Conservation (phyloP, 768 basidiomycete genomes). For the Rhodotorula sphaerocarpa region DNA sequence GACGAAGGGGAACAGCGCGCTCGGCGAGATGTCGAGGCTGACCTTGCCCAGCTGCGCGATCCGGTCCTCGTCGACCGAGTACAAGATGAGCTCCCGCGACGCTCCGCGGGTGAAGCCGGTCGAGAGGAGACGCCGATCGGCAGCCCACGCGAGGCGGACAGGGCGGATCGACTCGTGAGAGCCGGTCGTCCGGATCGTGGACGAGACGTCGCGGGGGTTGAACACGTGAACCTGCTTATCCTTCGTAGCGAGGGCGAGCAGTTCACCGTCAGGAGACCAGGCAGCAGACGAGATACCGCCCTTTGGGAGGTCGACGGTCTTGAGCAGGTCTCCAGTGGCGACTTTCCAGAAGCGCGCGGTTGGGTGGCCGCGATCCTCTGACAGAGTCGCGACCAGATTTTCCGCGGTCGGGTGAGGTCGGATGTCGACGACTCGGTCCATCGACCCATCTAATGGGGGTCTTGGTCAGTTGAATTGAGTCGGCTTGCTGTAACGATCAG, state of each 20-base stretch:
- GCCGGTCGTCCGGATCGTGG: constrained; percentile 21
- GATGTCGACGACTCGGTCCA: constrained; percentile 43
- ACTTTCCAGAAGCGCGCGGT: constrained; percentile 41
- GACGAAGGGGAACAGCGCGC: constrained; percentile 43
- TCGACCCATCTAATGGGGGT: constrained; percentile 38
- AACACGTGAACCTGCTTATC: constrained; percentile 41
- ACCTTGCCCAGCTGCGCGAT: constrained; percentile 33
- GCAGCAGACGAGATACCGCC: constrained; percentile 41
- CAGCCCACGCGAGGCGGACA: constrained; percentile 43
- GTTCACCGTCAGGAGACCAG: constrained; percentile 39
- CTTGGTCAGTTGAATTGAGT: neutral
- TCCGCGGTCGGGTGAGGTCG: constrained; percentile 42
- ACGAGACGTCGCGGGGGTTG: constrained; percentile 41
- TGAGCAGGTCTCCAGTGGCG: constrained; percentile 22
- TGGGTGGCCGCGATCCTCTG: constrained; percentile 42
- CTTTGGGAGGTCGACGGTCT: constrained; percentile 28
- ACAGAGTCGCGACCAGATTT: constrained; percentile 40
- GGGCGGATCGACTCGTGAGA: constrained; percentile 43
- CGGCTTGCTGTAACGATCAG: neutral
- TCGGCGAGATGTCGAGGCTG: constrained; percentile 44
- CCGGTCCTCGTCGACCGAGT: constrained; percentile 17
- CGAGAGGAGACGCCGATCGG: constrained; percentile 38
- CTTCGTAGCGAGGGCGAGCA: constrained; percentile 43
- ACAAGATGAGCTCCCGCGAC: constrained; percentile 42
- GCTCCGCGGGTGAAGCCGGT: constrained; percentile 44